Evolutionary conservation across 192 early-diverging fungal species (phyloP).

Genomic region (Entomortierella parvispora): DNA sequence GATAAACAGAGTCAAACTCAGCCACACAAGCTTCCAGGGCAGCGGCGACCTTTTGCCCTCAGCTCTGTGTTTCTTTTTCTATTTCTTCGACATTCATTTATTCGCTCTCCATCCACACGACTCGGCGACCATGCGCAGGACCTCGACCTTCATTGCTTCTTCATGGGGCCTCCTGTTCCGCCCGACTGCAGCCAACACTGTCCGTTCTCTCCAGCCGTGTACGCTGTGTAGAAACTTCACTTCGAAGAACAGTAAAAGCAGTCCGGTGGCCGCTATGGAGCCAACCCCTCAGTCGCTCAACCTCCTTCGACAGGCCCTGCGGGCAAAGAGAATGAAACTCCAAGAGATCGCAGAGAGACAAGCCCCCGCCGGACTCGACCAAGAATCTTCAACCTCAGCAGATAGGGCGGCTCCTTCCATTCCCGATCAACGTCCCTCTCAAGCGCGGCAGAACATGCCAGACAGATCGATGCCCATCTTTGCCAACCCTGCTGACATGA

Average conservation of each 20-base stretch:
- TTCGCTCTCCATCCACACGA: neutral
- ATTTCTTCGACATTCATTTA: neutral
- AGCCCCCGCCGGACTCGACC: neutral
- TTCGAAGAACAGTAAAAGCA: constrained; percentile 29
- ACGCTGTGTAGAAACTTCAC: constrained; percentile 5
- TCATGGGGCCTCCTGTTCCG: neutral
- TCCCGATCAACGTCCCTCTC: neutral
- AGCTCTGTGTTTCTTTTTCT: neutral
- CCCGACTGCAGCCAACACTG: neutral
- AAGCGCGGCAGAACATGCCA: neutral
- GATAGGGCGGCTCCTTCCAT: neutral
- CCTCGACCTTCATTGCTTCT: neutral
- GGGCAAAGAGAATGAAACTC: constrained; percentile 24
- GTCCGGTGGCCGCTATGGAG: neutral
- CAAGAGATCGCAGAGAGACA: constrained; percentile 28
- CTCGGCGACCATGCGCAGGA: neutral
- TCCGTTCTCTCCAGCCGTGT: neutral
- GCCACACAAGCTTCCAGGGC: neutral
- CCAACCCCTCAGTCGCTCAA: constrained; percentile 21
- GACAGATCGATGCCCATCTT: constrained; percentile 37
- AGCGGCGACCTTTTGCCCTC: no score
- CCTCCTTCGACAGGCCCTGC: constrained; percentile 14
- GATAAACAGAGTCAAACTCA: neutral
- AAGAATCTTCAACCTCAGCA: neutral
- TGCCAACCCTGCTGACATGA: constrained; percentile 44